These are phyloP conservation scores for Aspergillus saccharolyticus DNA, from an alignment of 495 filamentous ascomycete species.

Conservation along the genomic window DNA sequence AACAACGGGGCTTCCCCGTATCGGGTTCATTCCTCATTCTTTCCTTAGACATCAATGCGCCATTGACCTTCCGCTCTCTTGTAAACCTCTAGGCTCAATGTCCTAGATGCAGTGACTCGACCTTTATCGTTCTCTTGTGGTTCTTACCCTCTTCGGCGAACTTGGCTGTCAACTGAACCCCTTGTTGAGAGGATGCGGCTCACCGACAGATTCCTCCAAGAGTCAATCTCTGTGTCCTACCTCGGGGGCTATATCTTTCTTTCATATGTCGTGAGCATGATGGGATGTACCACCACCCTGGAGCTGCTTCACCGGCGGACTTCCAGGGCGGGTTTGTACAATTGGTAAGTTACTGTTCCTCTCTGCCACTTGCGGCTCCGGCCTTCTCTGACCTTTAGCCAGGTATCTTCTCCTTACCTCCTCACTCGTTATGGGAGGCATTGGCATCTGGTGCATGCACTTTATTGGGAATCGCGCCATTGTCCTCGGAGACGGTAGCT, in stretches of 20 bases:
- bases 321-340: constrained; percentile 59
- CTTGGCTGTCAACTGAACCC: not conserved
- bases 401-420: constrained; percentile 69
- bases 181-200: constrained; percentile 23
- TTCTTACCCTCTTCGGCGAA: not conserved
- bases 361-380: not conserved
- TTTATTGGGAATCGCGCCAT: constrained; percentile 82
- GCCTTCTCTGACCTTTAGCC: constrained; percentile 2
- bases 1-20: not conserved
- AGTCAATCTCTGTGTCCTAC: constrained; percentile 39
- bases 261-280: constrained; percentile 72
- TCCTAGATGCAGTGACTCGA: not conserved
- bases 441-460: constrained; percentile 84
- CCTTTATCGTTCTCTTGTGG: not conserved
- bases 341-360: constrained; percentile 48
- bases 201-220: constrained; percentile 6
- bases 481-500: constrained; percentile 55
- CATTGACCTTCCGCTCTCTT: not conserved
- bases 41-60: not conserved
- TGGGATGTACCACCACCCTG: constrained; percentile 72
- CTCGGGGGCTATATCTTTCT: constrained; percentile 60
- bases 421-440: constrained; percentile 72
- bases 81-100: not conserved
- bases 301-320: constrained; percentile 78
- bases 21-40: not conserved